phyloP scores from a whole-genome alignment of 2,329 filamentous ascomycete genomes.

The Claviceps citrina region DNA sequence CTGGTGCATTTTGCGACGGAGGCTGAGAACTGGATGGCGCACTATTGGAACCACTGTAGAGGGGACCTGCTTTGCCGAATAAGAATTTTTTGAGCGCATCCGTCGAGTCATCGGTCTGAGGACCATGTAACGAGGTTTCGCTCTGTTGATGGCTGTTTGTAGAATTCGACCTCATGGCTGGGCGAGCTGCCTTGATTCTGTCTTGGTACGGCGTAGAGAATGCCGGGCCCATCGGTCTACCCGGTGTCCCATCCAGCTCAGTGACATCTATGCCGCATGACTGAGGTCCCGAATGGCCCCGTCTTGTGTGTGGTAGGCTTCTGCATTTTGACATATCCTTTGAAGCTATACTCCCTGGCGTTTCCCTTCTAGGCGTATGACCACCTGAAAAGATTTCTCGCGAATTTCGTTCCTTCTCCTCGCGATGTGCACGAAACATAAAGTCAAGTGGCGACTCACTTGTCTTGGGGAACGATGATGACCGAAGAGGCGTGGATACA shows the following conservation, averaged over 20 bases:
- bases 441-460: slow-evolving; percentile 71
- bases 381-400: slow-evolving; percentile 23
- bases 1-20: neutral
- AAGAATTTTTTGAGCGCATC: slow-evolving; percentile 44
- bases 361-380: slow-evolving; percentile 11
- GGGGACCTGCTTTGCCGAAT: slow-evolving; percentile 25
- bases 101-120: slow-evolving; percentile 17
- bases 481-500: slow-evolving; percentile 29
- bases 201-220: slow-evolving; percentile 54
- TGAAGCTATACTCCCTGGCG: neutral
- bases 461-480: slow-evolving; percentile 17
- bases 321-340: slow-evolving; percentile 13
- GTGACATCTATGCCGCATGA: slow-evolving; percentile 14
- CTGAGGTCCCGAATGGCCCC: slow-evolving; percentile 11
- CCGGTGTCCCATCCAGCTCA: slow-evolving; percentile 49
- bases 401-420: slow-evolving; percentile 50
- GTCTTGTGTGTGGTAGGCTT: slow-evolving; percentile 13
- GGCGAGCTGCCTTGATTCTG: slow-evolving; percentile 40
- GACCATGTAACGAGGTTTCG: neutral
- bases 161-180: slow-evolving; percentile 12
- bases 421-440: slow-evolving; percentile 75
- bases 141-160: neutral
- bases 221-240: slow-evolving; percentile 43
- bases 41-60: neutral
- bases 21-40: neutral